These are phyloP conservation scores for Cyanidium caldarium DNA, from an alignment of 23 red algal species.

Conservation along the genomic window DNA sequence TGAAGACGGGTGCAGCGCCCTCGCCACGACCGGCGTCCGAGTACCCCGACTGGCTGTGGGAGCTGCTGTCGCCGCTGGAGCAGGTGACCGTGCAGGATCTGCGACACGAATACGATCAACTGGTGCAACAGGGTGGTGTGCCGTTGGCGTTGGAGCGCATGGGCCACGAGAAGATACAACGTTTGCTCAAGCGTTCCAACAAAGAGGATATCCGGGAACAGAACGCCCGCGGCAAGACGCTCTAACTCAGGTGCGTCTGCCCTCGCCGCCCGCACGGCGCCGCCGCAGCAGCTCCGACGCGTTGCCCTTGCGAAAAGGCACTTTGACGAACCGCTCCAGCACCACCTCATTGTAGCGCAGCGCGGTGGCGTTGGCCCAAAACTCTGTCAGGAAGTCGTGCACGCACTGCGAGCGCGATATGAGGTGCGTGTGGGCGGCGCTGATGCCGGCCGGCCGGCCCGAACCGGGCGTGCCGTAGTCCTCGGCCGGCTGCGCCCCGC, in stretches of 20 bases:
- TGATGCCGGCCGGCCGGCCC: background rate
- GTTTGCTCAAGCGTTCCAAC: background rate
- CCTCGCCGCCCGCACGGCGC: background rate
- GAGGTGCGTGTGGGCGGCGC: background rate
- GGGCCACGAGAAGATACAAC: background rate
- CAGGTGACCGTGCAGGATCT: background rate
- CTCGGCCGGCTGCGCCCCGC: background rate
- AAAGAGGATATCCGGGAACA: background rate
- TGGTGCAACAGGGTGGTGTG: background rate
- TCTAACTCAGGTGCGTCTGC: too few species aligned
- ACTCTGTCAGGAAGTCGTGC: background rate
- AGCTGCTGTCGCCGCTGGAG: background rate
- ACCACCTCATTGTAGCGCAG: background rate
- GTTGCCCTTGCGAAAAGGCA: background rate
- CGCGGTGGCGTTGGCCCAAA: background rate
- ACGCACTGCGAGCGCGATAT: background rate
- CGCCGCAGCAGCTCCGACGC: background rate
- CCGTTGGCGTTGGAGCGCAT: background rate
- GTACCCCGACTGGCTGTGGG: background rate
- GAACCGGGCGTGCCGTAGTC: constrained; percentile 1
- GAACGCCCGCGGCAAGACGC: background rate
- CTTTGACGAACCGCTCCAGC: background rate
- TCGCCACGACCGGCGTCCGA: background rate
- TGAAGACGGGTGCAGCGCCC: background rate
- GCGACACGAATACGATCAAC: background rate